These are phyloP conservation scores for Puccinia triticina DNA, from an alignment of 1,284 basidiomycete genomes.

Conservation along the genomic window DNA sequence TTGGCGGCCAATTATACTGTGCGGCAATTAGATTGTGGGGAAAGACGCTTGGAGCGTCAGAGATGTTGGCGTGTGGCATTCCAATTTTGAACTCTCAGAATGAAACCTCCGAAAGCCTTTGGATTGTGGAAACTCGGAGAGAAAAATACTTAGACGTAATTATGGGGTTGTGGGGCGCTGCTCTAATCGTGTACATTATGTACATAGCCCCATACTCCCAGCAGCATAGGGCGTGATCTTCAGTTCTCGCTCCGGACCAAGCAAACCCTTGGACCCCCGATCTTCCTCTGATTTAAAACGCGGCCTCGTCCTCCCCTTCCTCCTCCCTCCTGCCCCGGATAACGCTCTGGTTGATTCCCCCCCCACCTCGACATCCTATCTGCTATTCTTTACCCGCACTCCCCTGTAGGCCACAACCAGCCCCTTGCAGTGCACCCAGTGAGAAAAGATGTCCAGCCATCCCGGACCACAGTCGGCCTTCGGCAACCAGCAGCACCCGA, in stretches of 20 bases:
- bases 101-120: not conserved
- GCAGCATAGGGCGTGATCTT: not conserved
- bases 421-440: too few relatives aligned
- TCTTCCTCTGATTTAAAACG: not conserved
- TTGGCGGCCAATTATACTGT: not conserved
- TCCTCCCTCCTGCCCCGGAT: not conserved
- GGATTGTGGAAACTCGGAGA: not conserved
- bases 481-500: not conserved
- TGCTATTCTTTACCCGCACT: too few relatives aligned
- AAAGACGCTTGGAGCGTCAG: not conserved
- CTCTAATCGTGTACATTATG: not conserved
- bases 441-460: not conserved
- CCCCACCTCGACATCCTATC: too few relatives aligned
- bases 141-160: not conserved
- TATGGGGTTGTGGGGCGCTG: not conserved
- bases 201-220: not conserved
- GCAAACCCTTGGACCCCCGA: constrained; percentile 4
- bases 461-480: not conserved
- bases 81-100: not conserved
- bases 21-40: not conserved
- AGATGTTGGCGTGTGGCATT: too few relatives aligned
- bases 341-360: not conserved
- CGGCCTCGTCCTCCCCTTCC: not conserved
- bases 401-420: too few relatives aligned
- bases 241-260: not conserved